Base-by-base conservation (phyloP, 2,329 filamentous ascomycete species). In the Myriangium duriaei region DNA sequence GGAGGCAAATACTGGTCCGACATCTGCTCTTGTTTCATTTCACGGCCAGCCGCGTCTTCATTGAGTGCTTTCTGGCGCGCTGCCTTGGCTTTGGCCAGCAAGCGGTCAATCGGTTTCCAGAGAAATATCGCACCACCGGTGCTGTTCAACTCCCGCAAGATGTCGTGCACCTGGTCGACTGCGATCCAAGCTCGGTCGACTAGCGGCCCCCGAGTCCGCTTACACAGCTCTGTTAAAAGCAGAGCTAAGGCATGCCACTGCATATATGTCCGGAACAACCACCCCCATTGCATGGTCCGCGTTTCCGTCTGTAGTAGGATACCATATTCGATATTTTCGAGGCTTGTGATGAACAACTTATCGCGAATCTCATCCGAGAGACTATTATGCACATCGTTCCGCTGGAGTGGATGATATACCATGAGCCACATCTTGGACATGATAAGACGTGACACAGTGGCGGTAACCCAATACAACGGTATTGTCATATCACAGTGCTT, bases 351-450 rank as follows among this genome's bases (percentile, higher is more conserved):
- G 52, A 85, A 82, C 1, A 87, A 64, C 41, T 76, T 76, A 44
- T 84, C 72, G 40, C 75, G 73, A 6, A 74, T 72, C 33, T 77
- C 76, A 34, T 72, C 67, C 0, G 74, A 70, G 5, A 81, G 62
- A 16, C 65, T 67, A 6, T 64, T 57, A n/a, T 66, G 67, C 7
- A 68, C 65, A 16, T 74, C 70, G 21, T 69, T 67, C 36, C 76
- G 71, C 19, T 81, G 74, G 49, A 79, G 69, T 0, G 81, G 81
- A 48, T 88, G 77, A 50, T 88, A 81, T 2, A 84, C 70, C 42
- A 86, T 70, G 24, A 91, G 67, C 62, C 78, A 83, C 64, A 86
- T 75, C 58, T 86, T 88, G 37, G 77, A 76, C 60, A 86, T 72
- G 44, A 87, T 75, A 19, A 88, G 65, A 7, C 80, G 72, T 3